Percentiles rank a stretch among this genome's conserved stretches.
Evolutionary conservation across 768 basidiomycete species (phyloP).

Genomic region (Termitomyces sp.): DNA sequence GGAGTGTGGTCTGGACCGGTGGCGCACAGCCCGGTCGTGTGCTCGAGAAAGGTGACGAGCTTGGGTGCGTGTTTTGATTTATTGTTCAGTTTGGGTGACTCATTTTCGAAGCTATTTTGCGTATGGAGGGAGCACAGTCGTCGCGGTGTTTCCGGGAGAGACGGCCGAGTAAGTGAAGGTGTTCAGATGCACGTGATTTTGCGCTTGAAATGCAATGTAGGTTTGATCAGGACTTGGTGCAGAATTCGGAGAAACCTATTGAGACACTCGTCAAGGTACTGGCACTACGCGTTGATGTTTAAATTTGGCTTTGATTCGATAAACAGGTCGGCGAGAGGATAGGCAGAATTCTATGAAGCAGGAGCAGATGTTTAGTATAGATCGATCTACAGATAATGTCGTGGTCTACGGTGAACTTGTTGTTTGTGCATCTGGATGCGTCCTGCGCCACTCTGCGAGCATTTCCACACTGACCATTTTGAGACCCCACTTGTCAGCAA

Average conservation of each 20-base stretch:
- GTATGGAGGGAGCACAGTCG: conserved; percentile 75
- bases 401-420: neutral
- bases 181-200: neutral
- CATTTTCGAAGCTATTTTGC: conserved; percentile 39
- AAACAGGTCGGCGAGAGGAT: conserved; percentile 29
- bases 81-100: neutral
- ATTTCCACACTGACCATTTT: conserved; percentile 95
- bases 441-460: conserved; percentile 48
- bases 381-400: neutral
- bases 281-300: neutral
- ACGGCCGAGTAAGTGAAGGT: conserved; percentile 31
- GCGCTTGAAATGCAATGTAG: conserved; percentile 15
- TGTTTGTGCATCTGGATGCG: conserved; percentile 16
- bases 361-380: neutral
- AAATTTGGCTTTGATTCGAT: neutral
- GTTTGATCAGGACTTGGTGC: conserved; percentile 58
- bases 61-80: conserved; percentile 30
- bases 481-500: conserved; percentile 85
- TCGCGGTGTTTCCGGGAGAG: conserved; percentile 53
- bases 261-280: conserved; percentile 64
- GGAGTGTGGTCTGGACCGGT: conserved; percentile 62
- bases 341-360: conserved; percentile 18
- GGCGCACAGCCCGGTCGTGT: conserved; percentile 33
- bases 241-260: conserved; percentile 45
- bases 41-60: conserved; percentile 60